Evolutionary conservation across 345 rosid species (phyloP), one percentile per base, ranked within the genome.

Genomic region (Anastatica hierochuntica): DNA sequence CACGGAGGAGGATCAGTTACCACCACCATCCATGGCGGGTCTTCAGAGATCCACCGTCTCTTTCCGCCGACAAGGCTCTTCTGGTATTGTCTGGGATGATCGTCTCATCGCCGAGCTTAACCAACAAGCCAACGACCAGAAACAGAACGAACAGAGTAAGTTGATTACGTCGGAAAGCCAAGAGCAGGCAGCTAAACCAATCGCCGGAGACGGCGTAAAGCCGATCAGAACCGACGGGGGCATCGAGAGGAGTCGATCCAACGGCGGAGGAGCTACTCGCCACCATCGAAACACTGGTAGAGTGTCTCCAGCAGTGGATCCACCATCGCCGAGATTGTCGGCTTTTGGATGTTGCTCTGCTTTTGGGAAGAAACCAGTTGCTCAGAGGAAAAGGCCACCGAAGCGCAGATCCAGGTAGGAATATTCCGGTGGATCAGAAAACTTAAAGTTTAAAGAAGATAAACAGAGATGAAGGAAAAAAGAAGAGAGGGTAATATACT

Each of bases 21-120:
- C 24, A 21, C 24, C 24, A 21, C 24, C 12, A 37, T 16, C 72
- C 59, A 92, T 92, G 98, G 94, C 70, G 5, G 95, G 86, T 35
- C 73, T 92, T 67, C 96, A 84, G 58, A 79, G 98, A 83, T 92
- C 98, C 56, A 78, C 76, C 4, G 71, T 78, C 10, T 92, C 98
- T 1, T 92, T 92, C 43, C 73, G 98, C 31, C 77, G 98, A 33
- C 96, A 88, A 27, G 98, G 98, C 18, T 92, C 96, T 23, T 92
- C 96, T 2, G 96, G 98, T 5, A 68, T 92, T 8, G 81, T 92
- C 3, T 92, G 92, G 82, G 95, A 92, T 30, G 98, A 85, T 54
- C 77, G 62, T 72, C 29, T 92, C 26, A 67, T 84, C 13, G 76
- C 74, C 10, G 90, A 88, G 68, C 62, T 83, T 3, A 84, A 44